Conservation (phyloP, 1,284 basidiomycete species). For the Termitomyces sp. region DNA sequence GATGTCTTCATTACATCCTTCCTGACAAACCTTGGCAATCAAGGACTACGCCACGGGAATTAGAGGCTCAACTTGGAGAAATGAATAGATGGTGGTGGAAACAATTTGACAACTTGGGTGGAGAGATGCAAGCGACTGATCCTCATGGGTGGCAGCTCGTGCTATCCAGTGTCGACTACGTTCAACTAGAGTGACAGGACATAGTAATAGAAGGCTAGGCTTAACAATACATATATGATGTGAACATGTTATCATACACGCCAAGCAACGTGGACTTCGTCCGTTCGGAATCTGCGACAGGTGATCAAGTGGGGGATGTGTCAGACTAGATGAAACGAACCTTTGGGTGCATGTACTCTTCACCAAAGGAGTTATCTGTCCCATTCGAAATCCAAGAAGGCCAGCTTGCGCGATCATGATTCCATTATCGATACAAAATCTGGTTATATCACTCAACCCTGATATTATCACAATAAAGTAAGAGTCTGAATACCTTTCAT, state of each 20-base stretch:
- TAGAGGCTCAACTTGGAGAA: constrained; percentile 38
- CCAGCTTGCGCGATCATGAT: constrained; percentile 99
- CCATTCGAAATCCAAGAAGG: constrained; percentile 89
- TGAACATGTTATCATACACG: constrained; percentile 40
- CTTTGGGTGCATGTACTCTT: constrained; percentile 89
- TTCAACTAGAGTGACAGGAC: not conserved
- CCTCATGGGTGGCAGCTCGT: constrained; percentile 50
- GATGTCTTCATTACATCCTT: constrained; percentile 73
- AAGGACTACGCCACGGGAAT: constrained; percentile 30
- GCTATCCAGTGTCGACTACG: constrained; percentile 40
- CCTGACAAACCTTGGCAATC: constrained; percentile 73
- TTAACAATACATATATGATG: not conserved
- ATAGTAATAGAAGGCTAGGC: not conserved
- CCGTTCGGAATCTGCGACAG: constrained; percentile 75
- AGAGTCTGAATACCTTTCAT: constrained; percentile 69
- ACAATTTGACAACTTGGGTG: constrained; percentile 47
- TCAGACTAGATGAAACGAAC: constrained; percentile 34
- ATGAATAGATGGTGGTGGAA: constrained; percentile 78
- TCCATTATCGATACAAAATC: constrained; percentile 99
- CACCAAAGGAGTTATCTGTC: constrained; percentile 70
- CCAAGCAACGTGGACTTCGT: constrained; percentile 89
- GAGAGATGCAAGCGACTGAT: constrained; percentile 43
- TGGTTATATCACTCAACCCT: constrained; percentile 27
- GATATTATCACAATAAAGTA: not conserved
- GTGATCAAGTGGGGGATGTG: not conserved